Evolutionary conservation across 2,329 filamentous ascomycete genomes (phyloP), one percentile per base, ranked within the genome.

Genomic region (Colletotrichum falcatum): DNA sequence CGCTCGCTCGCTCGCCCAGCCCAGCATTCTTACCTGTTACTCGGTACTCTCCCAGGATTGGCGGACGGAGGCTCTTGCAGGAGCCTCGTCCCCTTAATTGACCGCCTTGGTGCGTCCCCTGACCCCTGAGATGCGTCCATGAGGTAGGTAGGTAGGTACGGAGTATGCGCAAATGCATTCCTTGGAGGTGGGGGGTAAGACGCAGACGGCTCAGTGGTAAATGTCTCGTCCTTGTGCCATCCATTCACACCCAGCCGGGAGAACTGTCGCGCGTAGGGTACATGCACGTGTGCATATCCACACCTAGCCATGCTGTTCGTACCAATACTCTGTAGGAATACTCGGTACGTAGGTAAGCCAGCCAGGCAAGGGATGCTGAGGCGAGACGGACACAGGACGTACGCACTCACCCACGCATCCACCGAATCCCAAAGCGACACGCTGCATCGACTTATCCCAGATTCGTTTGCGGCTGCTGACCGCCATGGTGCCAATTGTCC

Each of bases 41-140:
- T n/a, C n/a, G n/a, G n/a, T 33, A 33, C 39, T 16, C 30, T 7
- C 28, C 14, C 56, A 61, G 56, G 63, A 42, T 49, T 54, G 35
- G 26, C 16, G 42, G 48, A 39, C n/a, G 58, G 58, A 42, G 66
- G 55, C 64, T 70, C 49, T 46, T 39, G 56, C 56, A 66, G 30
- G 66, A 66, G 55, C 23, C 23, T 42, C 26, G 39, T 53, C 67
- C 56, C 67, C 63, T 66, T 51, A 67, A 53, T 61, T 60, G 61
- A 42, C 55, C 48, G 63, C 56, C 56, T 42, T 23, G 20, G 53
- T 44, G 35, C 48, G 39, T 39, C 23, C 18, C 44, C 12, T 39
- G 7, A 7, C 11, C 63, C 63, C 59, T 63, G 65, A 55, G 23
- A 35, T 42, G 28, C 11, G 44, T 23, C 37, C 61, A 28, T 39